Percentiles rank a stretch among this genome's conserved stretches.
Conservation (phyloP, 139 green algal genomes). For the Coccomyxa sp. region DNA sequence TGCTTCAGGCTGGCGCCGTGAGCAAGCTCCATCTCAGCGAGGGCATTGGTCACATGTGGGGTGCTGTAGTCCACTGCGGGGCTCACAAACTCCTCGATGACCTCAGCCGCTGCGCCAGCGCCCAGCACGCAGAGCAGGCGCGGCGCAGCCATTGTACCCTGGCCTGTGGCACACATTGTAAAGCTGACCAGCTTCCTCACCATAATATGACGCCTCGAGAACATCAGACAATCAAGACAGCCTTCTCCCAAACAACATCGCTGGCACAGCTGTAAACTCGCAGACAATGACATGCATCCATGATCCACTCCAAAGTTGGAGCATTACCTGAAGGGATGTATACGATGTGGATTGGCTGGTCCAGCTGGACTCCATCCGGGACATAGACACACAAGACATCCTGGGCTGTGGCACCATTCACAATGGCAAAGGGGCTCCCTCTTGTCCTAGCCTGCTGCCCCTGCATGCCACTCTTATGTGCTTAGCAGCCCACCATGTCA, state of each 20-base stretch:
- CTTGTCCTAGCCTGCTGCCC: constrained; percentile 43
- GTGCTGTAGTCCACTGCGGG: not conserved
- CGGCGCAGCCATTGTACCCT: constrained; percentile 30
- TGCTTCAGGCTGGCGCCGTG: constrained; percentile 59
- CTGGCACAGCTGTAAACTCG: not conserved
- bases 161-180: not conserved
- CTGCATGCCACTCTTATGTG: constrained; percentile 37
- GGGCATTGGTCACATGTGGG: constrained; percentile 55
- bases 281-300: not conserved
- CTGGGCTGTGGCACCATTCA: constrained; percentile 64
- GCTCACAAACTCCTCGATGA: constrained; percentile 77
- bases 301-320: not conserved
- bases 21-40: constrained; percentile 65
- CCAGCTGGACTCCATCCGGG: constrained; percentile 30
- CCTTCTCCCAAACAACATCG: not conserved
- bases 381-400: constrained; percentile 66
- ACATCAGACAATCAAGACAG: not conserved
- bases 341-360: constrained; percentile 65
- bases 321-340: constrained; percentile 45
- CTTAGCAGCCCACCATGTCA: no score
- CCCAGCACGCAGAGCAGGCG: constrained; percentile 65
- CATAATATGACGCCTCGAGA: not conserved
- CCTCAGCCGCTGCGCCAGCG: constrained; percentile 28
- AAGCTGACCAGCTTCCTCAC: not conserved
- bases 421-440: constrained; percentile 66